phyloP scores from a whole-genome alignment of 768 basidiomycete species.

The Brasilioporus rufonigricans region DNA sequence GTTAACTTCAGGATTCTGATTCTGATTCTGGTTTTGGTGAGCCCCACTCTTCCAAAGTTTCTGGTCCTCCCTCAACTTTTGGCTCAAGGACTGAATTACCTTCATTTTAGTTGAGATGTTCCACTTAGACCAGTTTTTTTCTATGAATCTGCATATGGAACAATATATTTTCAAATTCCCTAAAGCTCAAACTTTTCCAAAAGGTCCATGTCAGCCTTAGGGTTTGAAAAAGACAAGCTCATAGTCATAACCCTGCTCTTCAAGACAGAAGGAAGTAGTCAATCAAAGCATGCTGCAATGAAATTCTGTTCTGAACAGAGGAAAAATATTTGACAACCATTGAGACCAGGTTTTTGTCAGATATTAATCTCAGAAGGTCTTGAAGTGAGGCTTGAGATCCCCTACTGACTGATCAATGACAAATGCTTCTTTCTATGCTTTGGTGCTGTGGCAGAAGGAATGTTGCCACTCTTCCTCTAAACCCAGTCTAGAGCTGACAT shows the following conservation, averaged over 20 bases:
- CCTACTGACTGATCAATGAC: too few relatives aligned
- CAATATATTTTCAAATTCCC: not conserved
- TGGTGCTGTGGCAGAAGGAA: too few relatives aligned
- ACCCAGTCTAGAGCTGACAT: too few relatives aligned
- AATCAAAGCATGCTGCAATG: too few relatives aligned
- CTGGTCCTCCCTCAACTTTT: not conserved
- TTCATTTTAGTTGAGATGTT: not conserved
- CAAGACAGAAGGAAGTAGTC: too few relatives aligned
- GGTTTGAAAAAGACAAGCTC: not conserved
- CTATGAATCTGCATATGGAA: not conserved
- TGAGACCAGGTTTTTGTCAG: not conserved
- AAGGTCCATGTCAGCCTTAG: not conserved
- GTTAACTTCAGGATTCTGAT: not conserved
- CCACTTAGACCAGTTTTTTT: not conserved
- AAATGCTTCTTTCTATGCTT: too few relatives aligned
- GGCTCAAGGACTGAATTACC: not conserved
- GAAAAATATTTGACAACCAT: slow-evolving; percentile 3
- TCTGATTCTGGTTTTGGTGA: not conserved
- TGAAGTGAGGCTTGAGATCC: not conserved
- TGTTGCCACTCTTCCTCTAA: too few relatives aligned
- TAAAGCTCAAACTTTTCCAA: not conserved
- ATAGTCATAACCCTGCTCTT: not conserved
- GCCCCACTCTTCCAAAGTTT: not conserved
- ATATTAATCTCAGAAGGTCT: not conserved
- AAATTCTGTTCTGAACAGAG: slow-evolving; percentile 1